Evolutionary conservation across 768 basidiomycete species (phyloP), one percentile per base, ranked within the genome.

Genomic region (Scleroderma citrinum): DNA sequence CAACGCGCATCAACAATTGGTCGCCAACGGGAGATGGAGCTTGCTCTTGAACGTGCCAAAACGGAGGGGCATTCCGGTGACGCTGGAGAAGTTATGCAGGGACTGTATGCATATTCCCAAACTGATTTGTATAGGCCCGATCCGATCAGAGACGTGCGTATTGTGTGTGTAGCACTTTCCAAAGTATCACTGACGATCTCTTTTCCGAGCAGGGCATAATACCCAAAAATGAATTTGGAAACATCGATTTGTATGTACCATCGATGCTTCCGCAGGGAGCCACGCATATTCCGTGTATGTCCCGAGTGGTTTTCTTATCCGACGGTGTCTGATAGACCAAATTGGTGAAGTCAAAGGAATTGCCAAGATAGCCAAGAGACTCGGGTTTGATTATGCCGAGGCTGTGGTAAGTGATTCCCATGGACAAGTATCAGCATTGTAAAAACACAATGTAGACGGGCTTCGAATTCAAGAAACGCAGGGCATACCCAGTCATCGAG

Each of bases 171-270:
- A 32, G 43, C 40, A 40, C 21, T 31, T 21, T 49, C 46, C 26
- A 45, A 14, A 26, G 17, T 29, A 20, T 54, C 23, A 57, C 46
- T 35, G 54, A 41, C 30, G 35, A 45, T 16, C 2, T 31, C 47
- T 35, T 50, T 54, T 60, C 53, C 21, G 43, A 35, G 23, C 59
- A 98, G 94, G 95, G 95, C 29, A 82, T 80, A 63, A 79, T 99
- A 26, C 93, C 93, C 6, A 94, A 90, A 71, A 99, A 99, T 60
- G 81, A 85, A 55, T 99, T 95, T 64, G 95, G 95, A 16, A 99
- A 97, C 64, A 88, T 99, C 55, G 95, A 99, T 69, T 69, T 99
- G 21, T 99, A 95, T 65, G 90, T 89, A 21, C 85, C 90, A 24
- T 85, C 90, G 3, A 99, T 99, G 96, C 75, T 98, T 26, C 96